phyloP scores from a whole-genome alignment of 2,329 filamentous ascomycete genomes.

The Pezicula radicicola region DNA sequence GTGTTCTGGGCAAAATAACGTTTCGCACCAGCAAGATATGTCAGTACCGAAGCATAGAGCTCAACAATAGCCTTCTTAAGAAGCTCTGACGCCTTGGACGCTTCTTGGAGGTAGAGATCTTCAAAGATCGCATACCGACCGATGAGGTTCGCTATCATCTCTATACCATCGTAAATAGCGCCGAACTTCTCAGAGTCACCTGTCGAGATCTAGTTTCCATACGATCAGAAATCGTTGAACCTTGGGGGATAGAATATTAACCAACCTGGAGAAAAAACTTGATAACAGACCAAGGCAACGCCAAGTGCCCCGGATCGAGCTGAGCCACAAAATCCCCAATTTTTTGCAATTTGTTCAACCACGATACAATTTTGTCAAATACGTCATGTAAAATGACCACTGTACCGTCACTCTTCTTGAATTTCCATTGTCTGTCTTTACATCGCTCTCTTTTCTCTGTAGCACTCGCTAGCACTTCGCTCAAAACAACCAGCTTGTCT shows the following conservation, averaged over 20 bases:
- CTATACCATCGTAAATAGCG: neutral
- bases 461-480: no score
- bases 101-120: neutral
- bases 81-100: neutral
- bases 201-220: neutral
- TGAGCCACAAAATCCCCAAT: neutral
- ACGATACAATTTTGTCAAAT: neutral
- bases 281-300: constrained; percentile 13
- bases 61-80: neutral
- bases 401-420: neutral
- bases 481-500: no score
- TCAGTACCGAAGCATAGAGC: neutral
- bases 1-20: neutral
- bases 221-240: no score
- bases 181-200: neutral
- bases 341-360: neutral
- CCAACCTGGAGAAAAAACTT: constrained; percentile 9
- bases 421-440: neutral
- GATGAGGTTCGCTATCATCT: neutral
- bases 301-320: neutral
- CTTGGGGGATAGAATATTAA: no score
- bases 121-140: neutral
- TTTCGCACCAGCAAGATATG: neutral
- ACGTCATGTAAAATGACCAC: neutral
- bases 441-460: no score